Conservation (phyloP, 371 early-diverging fungal species). For the Mortierella sp. region DNA sequence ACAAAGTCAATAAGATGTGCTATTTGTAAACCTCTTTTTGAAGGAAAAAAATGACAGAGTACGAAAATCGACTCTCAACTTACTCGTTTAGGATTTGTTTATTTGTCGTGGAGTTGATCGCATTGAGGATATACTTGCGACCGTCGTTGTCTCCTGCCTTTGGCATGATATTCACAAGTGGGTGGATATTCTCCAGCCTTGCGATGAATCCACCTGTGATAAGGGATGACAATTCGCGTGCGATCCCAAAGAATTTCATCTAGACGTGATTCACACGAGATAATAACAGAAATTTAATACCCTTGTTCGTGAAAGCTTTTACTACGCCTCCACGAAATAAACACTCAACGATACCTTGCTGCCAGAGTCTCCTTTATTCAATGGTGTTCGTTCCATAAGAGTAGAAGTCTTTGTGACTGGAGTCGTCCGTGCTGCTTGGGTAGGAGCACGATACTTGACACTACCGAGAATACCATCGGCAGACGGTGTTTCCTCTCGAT, state of each 20-base stretch:
- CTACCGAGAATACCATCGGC: slow-evolving; percentile 25
- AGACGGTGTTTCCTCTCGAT: slow-evolving; percentile 19
- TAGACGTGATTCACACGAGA: no score
- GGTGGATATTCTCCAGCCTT: neutral
- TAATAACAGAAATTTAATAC: neutral
- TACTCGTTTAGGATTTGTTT: slow-evolving; percentile 21
- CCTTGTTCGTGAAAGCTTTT: no score
- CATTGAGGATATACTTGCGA: slow-evolving; percentile 28
- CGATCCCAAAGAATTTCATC: slow-evolving; percentile 1
- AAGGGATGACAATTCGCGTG: neutral
- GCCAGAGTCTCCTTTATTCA: neutral
- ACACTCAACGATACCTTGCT: neutral
- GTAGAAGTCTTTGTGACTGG: neutral
- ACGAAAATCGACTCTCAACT: neutral
- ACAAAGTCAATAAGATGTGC: neutral
- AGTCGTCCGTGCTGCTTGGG: neutral
- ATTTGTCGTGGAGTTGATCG: slow-evolving; percentile 20
- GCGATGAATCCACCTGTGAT: slow-evolving; percentile 25
- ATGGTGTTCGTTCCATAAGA: neutral
- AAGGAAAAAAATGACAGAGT: neutral
- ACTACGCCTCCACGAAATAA: no score
- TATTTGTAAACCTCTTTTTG: neutral
- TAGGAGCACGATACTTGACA: slow-evolving; percentile 16
- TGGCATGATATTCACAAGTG: slow-evolving; percentile 25
- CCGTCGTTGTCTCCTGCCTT: neutral